A percentile compares a stretch with the other conserved stretches of the same genome.
phyloP scores from a whole-genome alignment of 805 yeast species.

The Cyberlindnera meyerae region DNA sequence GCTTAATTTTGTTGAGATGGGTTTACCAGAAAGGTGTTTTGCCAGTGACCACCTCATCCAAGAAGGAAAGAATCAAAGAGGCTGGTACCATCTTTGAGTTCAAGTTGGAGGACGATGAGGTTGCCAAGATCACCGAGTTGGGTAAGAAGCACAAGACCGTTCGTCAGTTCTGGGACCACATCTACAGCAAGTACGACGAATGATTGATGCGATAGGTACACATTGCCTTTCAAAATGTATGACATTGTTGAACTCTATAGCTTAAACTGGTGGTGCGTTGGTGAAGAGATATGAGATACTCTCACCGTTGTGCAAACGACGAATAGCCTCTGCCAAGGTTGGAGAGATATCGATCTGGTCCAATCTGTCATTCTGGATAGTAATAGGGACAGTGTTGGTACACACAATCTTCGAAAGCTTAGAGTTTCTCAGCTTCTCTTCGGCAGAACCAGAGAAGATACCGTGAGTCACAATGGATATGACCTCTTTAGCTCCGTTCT shows the following conservation, averaged over 20 bases:
- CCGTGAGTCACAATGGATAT: constrained; percentile 96
- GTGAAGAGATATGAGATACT: constrained; percentile 83
- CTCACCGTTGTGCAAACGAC: constrained; percentile 95
- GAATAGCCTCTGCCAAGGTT: constrained; percentile 86
- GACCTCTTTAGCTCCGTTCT: constrained; percentile 77
- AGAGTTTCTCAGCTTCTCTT: constrained; percentile 62
- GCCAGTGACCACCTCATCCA: constrained; percentile 73
- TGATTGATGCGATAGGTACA: no score
- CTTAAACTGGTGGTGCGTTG: constrained; percentile 43
- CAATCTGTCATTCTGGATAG: constrained; percentile 53
- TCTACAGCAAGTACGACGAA: constrained; percentile 22
- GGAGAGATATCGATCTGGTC: constrained; percentile 82
- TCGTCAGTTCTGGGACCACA: constrained; percentile 32
- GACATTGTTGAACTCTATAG: not conserved
- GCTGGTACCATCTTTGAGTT: constrained; percentile 55
- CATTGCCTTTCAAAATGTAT: no score
- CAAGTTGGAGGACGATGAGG: constrained; percentile 47
- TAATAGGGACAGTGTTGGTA: constrained; percentile 89
- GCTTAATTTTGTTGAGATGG: constrained; percentile 70
- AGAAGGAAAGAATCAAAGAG: constrained; percentile 44
- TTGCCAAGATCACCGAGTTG: constrained; percentile 33
- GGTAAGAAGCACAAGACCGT: constrained; percentile 34
- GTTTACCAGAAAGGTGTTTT: constrained; percentile 57
- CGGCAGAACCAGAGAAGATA: constrained; percentile 81
- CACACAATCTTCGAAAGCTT: constrained; percentile 73